A percentile compares a stretch with the other conserved stretches of the same genome.
phyloP scores from a whole-genome alignment of 1,139 yeast genomes.

The Geotrichum klebahnii region DNA sequence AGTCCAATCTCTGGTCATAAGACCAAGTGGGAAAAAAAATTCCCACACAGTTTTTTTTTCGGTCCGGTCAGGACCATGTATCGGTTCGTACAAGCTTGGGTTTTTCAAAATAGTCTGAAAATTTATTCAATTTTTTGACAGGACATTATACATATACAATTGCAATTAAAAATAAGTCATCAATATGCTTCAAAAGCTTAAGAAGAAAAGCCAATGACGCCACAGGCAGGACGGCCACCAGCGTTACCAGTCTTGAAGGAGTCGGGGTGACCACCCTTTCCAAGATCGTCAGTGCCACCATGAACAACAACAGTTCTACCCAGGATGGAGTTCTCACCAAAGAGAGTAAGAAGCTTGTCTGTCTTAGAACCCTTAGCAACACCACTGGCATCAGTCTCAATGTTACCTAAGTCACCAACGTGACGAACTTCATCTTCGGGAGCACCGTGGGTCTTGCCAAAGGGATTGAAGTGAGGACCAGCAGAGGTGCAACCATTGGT shows the following conservation, averaged over 20 bases:
- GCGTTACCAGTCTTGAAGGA: slow-evolving; percentile 97
- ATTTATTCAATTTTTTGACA: too few species aligned
- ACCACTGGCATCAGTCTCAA: slow-evolving; percentile 80
- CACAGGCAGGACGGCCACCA: slow-evolving; percentile 98
- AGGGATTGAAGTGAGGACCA: slow-evolving; percentile 98
- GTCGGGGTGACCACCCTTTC: slow-evolving; percentile 92
- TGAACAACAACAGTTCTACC: slow-evolving; percentile 97
- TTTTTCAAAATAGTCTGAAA: too few species aligned
- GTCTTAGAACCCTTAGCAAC: slow-evolving; percentile 83
- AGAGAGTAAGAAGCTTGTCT: slow-evolving; percentile 69
- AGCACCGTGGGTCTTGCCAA: slow-evolving; percentile 85
- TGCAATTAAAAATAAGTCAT: background rate
- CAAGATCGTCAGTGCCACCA: slow-evolving; percentile 91
- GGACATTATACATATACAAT: background rate
- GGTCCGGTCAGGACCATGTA: too few species aligned
- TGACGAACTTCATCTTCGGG: slow-evolving; percentile 88
- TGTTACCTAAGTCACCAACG: slow-evolving; percentile 96
- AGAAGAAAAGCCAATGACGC: slow-evolving; percentile 74
- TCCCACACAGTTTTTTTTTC: too few species aligned
- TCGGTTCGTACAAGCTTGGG: too few species aligned
- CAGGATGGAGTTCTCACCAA: slow-evolving; percentile 79
- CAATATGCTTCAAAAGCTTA: too few species aligned
- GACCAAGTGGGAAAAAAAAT: too few species aligned
- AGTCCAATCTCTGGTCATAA: too few species aligned
- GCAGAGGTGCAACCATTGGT: slow-evolving; percentile 98